A percentile compares a stretch with the other conserved stretches of the same genome.
These are phyloP conservation scores for Neurospora discreta DNA, from an alignment of 495 filamentous ascomycete genomes.

Conservation along the genomic window DNA sequence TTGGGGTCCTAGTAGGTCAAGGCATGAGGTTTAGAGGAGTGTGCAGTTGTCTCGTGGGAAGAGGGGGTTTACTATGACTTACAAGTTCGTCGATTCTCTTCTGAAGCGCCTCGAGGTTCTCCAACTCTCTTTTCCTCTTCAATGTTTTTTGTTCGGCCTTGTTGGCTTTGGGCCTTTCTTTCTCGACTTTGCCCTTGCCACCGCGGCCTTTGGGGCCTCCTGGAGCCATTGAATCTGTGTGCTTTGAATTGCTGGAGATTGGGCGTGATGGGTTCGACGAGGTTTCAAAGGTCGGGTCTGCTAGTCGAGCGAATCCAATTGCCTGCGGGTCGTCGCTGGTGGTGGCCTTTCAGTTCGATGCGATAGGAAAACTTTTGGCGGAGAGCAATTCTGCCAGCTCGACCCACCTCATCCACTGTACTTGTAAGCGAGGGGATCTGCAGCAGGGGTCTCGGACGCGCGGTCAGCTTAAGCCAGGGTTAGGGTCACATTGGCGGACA, in stretches of 20 bases:
- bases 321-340: neutral
- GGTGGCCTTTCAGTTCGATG: neutral
- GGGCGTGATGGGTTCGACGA: constrained; percentile 9
- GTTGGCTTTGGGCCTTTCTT: constrained; percentile 14
- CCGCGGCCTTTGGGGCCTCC: constrained; percentile 7
- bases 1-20: constrained; percentile 29
- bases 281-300: neutral
- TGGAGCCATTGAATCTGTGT: constrained; percentile 11
- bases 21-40: neutral
- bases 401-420: constrained; percentile 8
- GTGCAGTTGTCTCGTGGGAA: neutral
- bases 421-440: neutral
- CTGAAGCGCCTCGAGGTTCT: constrained; percentile 47
- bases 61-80: neutral
- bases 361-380: constrained; percentile 22
- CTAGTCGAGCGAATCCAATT: neutral
- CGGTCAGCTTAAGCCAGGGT: neutral
- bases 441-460: neutral
- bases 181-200: constrained; percentile 3
- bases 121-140: constrained; percentile 38
- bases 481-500: neutral
- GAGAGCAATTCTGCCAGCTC: constrained; percentile 23
- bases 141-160: constrained; percentile 27
- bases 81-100: constrained; percentile 30
- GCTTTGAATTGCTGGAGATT: neutral